Conservation (phyloP, 83 land plant genomes). For the Picea abies region DNA sequence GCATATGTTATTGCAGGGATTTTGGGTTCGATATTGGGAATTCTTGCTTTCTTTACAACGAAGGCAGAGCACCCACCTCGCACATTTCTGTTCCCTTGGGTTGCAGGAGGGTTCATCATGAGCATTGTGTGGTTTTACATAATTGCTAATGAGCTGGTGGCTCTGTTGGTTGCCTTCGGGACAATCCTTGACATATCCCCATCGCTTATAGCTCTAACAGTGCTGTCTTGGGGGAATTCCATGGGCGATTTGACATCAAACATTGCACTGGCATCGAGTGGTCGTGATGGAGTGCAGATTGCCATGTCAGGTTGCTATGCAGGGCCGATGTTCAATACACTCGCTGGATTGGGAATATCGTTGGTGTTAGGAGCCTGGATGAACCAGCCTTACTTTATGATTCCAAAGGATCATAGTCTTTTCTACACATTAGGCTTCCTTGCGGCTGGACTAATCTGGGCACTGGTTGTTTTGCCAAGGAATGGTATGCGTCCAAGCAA, state of each 20-base stretch:
- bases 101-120: slow-evolving; percentile 61
- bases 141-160: slow-evolving; percentile 56
- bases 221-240: slow-evolving; percentile 77
- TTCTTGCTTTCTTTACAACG: slow-evolving; percentile 37
- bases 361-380: slow-evolving; percentile 30
- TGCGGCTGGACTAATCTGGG: slow-evolving; percentile 55
- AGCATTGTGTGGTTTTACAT: slow-evolving; percentile 67
- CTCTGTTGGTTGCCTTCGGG: slow-evolving; percentile 51
- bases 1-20: slow-evolving; percentile 17
- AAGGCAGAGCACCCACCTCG: slow-evolving; percentile 39
- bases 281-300: slow-evolving; percentile 45
- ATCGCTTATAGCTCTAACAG: slow-evolving; percentile 57
- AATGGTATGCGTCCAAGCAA: slow-evolving; percentile 48
- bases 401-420: slow-evolving; percentile 38
- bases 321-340: slow-evolving; percentile 56
- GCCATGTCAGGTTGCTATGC: slow-evolving; percentile 68
- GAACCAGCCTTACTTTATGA: slow-evolving; percentile 19
- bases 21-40: slow-evolving; percentile 41
- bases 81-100: slow-evolving; percentile 44
- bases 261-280: slow-evolving; percentile 39
- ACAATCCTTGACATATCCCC: slow-evolving; percentile 43
- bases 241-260: slow-evolving; percentile 61
- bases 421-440: slow-evolving; percentile 57
- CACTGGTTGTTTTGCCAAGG: slow-evolving; percentile 49
- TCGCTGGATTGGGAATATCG: slow-evolving; percentile 54